A percentile compares a stretch with the other conserved stretches of the same genome.
phyloP scores from a whole-genome alignment of 1,284 basidiomycete genomes.

The Austroboletus rostrupii region DNA sequence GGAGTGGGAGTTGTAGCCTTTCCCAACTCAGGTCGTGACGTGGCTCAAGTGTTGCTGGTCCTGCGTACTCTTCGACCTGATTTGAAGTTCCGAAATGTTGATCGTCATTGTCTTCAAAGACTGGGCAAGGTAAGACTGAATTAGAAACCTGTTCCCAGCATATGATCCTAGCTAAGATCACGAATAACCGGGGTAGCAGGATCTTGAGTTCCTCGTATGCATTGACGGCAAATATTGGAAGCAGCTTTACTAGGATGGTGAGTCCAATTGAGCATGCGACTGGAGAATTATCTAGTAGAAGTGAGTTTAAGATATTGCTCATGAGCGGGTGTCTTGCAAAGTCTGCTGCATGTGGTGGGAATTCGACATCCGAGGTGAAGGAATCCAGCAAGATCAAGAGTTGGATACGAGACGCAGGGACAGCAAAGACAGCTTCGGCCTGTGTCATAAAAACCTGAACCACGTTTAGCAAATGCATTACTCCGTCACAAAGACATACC shows the following conservation, averaged over 20 bases:
- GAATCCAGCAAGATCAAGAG: constrained; percentile 59
- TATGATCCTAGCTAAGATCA: constrained; percentile 61
- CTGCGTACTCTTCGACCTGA: constrained; percentile 25
- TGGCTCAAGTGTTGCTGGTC: constrained; percentile 33
- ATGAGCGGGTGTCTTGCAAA: constrained; percentile 62
- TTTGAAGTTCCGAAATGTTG: constrained; percentile 33
- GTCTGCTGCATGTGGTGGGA: constrained; percentile 44
- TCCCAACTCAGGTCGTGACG: constrained; percentile 61
- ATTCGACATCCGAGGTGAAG: constrained; percentile 53
- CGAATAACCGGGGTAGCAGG: constrained; percentile 59
- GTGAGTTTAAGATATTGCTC: constrained; percentile 54
- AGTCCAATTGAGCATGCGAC: constrained; percentile 62
- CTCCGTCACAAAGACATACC: constrained; percentile 40
- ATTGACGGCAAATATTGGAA: constrained; percentile 69
- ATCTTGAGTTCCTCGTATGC: constrained; percentile 51
- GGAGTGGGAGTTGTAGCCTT: constrained; percentile 55
- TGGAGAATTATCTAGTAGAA: constrained; percentile 69
- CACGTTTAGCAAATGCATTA: constrained; percentile 12
- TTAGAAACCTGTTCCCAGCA: constrained; percentile 61
- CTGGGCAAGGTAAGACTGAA: constrained; percentile 25
- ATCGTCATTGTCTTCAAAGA: constrained; percentile 35
- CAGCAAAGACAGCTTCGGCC: constrained; percentile 55
- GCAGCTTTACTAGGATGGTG: constrained; percentile 59
- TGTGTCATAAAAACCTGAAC: constrained; percentile 62
- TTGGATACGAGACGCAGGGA: constrained; percentile 61